phyloP scores from a whole-genome alignment of 1,139 yeast species.

The Suhomyces kunorum region DNA sequence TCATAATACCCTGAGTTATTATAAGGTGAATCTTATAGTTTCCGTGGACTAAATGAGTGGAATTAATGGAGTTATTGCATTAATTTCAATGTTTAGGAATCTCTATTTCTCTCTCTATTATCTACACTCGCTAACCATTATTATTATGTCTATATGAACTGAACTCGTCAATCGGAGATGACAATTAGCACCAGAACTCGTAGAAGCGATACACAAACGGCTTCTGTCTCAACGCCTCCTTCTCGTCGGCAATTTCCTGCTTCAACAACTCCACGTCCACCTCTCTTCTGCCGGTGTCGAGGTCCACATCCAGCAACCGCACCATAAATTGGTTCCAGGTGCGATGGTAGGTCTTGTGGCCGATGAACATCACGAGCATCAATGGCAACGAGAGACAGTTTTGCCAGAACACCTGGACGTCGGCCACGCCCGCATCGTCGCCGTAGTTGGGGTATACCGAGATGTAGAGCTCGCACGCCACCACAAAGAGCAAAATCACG shows the following conservation, averaged over 20 bases:
- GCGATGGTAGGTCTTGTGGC: slow-evolving; percentile 28
- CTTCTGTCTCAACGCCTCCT: slow-evolving; percentile 24
- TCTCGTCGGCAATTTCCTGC: slow-evolving; percentile 49
- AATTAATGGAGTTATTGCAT: no score
- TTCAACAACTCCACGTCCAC: slow-evolving; percentile 46
- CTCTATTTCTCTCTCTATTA: no score
- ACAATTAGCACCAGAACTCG: slow-evolving; percentile 37
- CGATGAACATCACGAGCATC: slow-evolving; percentile 35
- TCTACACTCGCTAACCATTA: no score
- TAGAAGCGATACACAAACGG: slow-evolving; percentile 39
- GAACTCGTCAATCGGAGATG: slow-evolving; percentile 7
- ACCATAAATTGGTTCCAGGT: slow-evolving; percentile 34
- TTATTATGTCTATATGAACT: slow-evolving; percentile 9
- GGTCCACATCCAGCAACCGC: slow-evolving; percentile 44
- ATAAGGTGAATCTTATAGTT: no score
- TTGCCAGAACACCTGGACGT: slow-evolving; percentile 41
- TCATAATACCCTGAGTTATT: no score
- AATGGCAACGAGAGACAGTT: slow-evolving; percentile 53
- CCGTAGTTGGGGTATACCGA: slow-evolving; percentile 47
- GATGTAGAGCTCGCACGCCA: slow-evolving; percentile 51
- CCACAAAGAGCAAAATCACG: slow-evolving; percentile 39
- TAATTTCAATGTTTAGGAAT: no score
- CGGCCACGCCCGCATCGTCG: slow-evolving; percentile 22
- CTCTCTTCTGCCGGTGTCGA: slow-evolving; percentile 54
- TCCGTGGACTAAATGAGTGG: no score